Conservation (phyloP, 768 basidiomycete species). For the Russula sp. region DNA sequence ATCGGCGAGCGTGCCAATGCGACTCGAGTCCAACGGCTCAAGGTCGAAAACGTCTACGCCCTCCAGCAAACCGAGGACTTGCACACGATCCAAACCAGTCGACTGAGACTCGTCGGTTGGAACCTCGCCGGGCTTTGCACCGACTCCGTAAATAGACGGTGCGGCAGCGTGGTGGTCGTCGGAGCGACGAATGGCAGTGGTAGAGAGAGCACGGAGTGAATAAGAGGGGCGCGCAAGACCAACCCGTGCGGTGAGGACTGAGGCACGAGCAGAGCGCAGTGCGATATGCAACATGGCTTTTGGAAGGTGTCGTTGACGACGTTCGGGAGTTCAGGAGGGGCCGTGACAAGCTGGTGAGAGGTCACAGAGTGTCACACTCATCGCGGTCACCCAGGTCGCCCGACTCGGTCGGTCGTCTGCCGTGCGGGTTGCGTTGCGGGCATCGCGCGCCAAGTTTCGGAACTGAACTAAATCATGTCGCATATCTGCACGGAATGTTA, state of each 20-base stretch:
- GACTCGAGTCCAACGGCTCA: conserved; percentile 73
- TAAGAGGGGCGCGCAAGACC: conserved; percentile 15
- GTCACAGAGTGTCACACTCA: not conserved
- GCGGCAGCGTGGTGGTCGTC: conserved; percentile 40
- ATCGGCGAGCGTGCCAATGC: conserved; percentile 79
- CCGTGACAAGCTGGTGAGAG: not conserved
- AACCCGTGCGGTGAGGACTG: conserved; percentile 11
- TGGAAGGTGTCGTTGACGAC: conserved; percentile 1
- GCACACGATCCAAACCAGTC: conserved; percentile 94
- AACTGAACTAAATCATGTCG: too few species aligned
- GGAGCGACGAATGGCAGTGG: conserved; percentile 47
- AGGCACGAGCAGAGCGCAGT: conserved; percentile 26
- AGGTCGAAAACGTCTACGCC: conserved; percentile 89
- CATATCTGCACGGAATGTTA: too few species aligned
- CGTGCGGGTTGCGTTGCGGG: too few species aligned
- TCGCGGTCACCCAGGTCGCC: too few species aligned
- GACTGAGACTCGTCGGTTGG: conserved; percentile 85
- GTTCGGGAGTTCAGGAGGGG: conserved; percentile 8
- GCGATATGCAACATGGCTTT: conserved; percentile 29
- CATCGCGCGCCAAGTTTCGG: too few species aligned
- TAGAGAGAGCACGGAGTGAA: conserved; percentile 51
- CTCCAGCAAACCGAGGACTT: conserved; percentile 81
- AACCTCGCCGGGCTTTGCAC: conserved; percentile 65
- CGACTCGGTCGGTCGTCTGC: too few species aligned
- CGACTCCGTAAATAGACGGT: conserved; percentile 63